Conservation (phyloP, 495 filamentous ascomycete genomes). For the Trichoderma parareesei region DNA sequence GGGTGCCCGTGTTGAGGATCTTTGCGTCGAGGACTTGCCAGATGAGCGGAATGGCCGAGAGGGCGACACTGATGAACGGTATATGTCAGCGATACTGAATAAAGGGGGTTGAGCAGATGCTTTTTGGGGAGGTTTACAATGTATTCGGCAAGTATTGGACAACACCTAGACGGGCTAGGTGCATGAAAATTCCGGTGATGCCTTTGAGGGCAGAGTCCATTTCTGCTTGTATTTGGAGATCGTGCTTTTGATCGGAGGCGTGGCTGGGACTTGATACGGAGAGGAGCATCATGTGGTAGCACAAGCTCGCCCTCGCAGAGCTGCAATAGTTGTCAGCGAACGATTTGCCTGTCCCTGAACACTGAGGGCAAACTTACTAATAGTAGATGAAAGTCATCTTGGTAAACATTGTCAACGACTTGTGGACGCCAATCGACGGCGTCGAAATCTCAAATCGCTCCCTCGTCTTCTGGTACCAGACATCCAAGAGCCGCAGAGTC, state of each 20-base stretch:
- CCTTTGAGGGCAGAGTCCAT: background rate
- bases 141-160: conserved; percentile 2
- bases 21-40: conserved; percentile 6
- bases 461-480: background rate
- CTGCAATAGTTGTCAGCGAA: background rate
- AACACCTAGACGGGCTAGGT: background rate
- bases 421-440: conserved; percentile 5
- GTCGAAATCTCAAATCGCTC: background rate
- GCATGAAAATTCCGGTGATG: background rate
- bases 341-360: background rate
- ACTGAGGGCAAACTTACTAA: background rate
- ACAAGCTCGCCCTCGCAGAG: background rate
- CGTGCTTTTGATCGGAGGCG: background rate
- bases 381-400: conserved; percentile 8
- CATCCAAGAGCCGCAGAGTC: background rate
- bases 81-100: background rate
- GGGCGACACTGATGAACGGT: background rate
- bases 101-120: background rate
- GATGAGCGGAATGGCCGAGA: background rate
- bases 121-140: background rate
- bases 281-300: conserved; percentile 1
- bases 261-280: background rate
- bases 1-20: background rate
- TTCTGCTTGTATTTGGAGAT: conserved; percentile 2
- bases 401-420: background rate